Percentiles rank a stretch among this genome's conserved stretches.
These are phyloP conservation scores for Marchantia polymorpha DNA, from an alignment of 225 moss, liverwort and hornwort genomes.

Conservation along the genomic window DNA sequence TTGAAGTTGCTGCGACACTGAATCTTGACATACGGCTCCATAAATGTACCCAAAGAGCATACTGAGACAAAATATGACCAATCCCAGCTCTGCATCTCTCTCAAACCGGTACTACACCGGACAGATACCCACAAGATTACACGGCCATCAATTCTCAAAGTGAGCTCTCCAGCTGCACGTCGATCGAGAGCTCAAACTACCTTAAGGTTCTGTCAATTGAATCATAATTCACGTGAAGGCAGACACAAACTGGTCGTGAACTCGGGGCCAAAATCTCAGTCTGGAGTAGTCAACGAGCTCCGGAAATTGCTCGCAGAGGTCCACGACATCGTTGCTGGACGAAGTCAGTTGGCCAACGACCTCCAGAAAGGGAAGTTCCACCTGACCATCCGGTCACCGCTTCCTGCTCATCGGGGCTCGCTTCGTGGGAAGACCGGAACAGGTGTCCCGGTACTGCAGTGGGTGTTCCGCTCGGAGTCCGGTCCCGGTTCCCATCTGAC, in stretches of 20 bases:
- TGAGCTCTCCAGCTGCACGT: too few species aligned
- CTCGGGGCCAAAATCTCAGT: not conserved
- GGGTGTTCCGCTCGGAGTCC: too few species aligned
- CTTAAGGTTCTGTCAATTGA: too few species aligned
- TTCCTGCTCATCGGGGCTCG: not conserved
- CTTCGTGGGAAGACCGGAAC: too few species aligned
- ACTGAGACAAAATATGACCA: not conserved
- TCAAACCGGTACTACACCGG: not conserved
- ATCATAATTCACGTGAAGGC: too few species aligned
- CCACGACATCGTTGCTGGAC: not conserved
- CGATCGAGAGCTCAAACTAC: too few species aligned
- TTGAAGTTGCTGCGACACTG: too few species aligned
- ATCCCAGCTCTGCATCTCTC: not conserved
- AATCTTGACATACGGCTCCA: not conserved
- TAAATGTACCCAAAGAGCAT: not conserved
- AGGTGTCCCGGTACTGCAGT: too few species aligned
- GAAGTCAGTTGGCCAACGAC: slow-evolving; percentile 22
- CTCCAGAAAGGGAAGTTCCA: not conserved
- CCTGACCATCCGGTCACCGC: slow-evolving; percentile 7
- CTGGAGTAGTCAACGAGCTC: not conserved
- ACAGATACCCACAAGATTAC: too few species aligned
- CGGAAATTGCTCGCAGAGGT: not conserved
- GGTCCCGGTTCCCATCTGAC: too few species aligned
- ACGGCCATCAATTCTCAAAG: too few species aligned
- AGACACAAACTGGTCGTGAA: too few species aligned